Base-by-base conservation (phyloP, 1,284 basidiomycete genomes). In the Chalciporus sp. region DNA sequence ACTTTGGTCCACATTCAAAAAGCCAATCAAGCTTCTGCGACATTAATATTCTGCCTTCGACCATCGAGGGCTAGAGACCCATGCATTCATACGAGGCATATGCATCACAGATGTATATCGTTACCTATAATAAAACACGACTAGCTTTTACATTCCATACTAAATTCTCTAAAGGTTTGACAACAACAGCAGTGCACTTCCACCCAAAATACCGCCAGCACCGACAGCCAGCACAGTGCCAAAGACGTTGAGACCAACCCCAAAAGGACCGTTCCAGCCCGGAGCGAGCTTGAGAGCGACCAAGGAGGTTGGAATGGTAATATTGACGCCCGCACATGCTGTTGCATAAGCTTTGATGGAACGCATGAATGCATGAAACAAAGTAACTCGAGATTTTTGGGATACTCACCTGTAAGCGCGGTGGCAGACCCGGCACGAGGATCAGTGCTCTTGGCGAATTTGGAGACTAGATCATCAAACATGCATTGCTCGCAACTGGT, bases 401-500 rank as follows among this genome's bases (percentile, higher is more conserved):
- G 39, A 33, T 41, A 12, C 76, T 54, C 52, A 84, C 86, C 83
- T 37, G 63, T 64, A 28, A 89, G 68, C 16, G 83, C 73, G 14
- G 75, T 62, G 49, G 79, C 76, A 19, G 81, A 82, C n/a, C 87
- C 87, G 7, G 78, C 79, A 17, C 75, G 73, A 28, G 72, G 68
- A 65, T 86, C 82, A 23, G 76, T 72, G 46, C 75, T 72, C 17
- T 67, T 72, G 51, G 72, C 66, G 65, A 86, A 84, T 33, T 68
- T 69, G 7, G 64, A 61, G 60, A 90, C 78, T 35, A 88, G 70
- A 52, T 72, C 68, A 43, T 69, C 67, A 64, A 86, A 84, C 75
- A 85, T 78, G 73, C 88, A 89, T 61, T 84, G 79, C 64, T 90
- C 78, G 69, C 86, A 87, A 20, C 58, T 48, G 1, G 72, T 68